Conservation (phyloP, 805 yeast species). For the Lipomyces kockii region DNA sequence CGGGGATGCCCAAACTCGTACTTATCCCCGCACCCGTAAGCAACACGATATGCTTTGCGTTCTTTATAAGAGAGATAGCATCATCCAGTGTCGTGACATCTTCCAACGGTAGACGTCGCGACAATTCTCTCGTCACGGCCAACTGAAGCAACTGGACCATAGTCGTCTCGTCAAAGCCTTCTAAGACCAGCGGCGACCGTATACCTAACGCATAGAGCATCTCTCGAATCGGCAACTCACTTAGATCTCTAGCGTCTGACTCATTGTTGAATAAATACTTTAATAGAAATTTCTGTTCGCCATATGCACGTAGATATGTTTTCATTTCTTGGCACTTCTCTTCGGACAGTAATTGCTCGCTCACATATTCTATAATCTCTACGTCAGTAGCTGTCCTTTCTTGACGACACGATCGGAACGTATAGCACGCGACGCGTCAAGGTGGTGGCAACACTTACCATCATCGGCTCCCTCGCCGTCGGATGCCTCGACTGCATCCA, state of each 20-base stretch:
- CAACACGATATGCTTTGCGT: conserved; percentile 66
- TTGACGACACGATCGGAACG: not conserved
- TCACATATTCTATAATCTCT: not conserved
- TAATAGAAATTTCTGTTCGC: conserved; percentile 17
- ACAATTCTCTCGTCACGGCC: conserved; percentile 66
- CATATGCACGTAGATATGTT: conserved; percentile 21
- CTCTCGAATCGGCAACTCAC: conserved; percentile 32
- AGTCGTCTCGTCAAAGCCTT: conserved; percentile 51
- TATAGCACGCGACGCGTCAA: conserved; percentile 3
- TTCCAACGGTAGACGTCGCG: conserved; percentile 60
- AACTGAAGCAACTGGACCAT: conserved; percentile 45
- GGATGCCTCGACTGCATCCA: conserved; percentile 12
- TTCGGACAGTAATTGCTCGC: not conserved
- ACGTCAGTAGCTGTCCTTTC: not conserved
- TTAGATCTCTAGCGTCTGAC: not conserved
- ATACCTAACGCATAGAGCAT: conserved; percentile 33
- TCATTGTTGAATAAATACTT: conserved; percentile 13
- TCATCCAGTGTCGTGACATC: conserved; percentile 63
- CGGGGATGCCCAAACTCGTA: conserved; percentile 88
- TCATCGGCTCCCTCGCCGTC: conserved; percentile 5
- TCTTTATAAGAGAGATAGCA: conserved; percentile 57
- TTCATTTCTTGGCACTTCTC: conserved; percentile 16
- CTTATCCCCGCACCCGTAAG: conserved; percentile 94
- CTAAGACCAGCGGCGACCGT: conserved; percentile 37
- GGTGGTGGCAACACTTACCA: not conserved